Conservation (phyloP, 805 yeast genomes). For the Starmerella apicola region DNA sequence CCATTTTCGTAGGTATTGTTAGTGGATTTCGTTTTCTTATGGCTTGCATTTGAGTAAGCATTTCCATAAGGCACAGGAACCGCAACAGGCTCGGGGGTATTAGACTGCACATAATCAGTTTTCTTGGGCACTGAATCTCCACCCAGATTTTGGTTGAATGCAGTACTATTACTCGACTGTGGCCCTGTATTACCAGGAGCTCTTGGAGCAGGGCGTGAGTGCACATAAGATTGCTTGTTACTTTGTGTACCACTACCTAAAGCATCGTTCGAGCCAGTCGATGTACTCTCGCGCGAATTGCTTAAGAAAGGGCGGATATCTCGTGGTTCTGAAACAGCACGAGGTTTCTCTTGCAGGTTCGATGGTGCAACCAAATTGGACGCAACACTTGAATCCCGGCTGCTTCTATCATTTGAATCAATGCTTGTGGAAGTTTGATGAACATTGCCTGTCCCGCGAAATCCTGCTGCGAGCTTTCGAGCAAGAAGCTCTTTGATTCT, state of each 20-base stretch:
- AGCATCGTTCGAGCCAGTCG: too few species aligned
- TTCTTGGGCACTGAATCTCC: too few species aligned
- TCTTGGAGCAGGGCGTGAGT: slow-evolving; percentile 16
- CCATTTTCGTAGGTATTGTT: slow-evolving; percentile 27
- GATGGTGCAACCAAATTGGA: too few species aligned
- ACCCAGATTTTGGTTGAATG: too few species aligned
- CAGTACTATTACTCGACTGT: not conserved
- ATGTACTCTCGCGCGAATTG: too few species aligned
- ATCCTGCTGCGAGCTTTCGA: slow-evolving; percentile 38
- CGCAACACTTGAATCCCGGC: too few species aligned
- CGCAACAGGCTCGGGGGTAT: too few species aligned
- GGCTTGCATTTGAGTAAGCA: too few species aligned
- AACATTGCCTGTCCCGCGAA: slow-evolving; percentile 34
- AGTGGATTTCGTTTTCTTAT: slow-evolving; percentile 26
- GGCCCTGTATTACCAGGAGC: slow-evolving; percentile 9
- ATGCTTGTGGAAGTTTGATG: slow-evolving; percentile 29
- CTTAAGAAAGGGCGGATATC: not conserved
- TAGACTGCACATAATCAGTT: too few species aligned
- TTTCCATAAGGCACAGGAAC: too few species aligned
- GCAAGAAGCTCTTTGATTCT: slow-evolving; percentile 45
- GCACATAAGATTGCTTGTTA: slow-evolving; percentile 11
- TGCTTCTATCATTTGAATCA: too few species aligned
- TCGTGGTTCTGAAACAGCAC: slow-evolving; percentile 18
- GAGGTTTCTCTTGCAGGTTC: slow-evolving; percentile 24
- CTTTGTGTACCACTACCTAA: too few species aligned